Conservation (phyloP, 495 filamentous ascomycete genomes). For the Thermothielavioides terrestris region DNA sequence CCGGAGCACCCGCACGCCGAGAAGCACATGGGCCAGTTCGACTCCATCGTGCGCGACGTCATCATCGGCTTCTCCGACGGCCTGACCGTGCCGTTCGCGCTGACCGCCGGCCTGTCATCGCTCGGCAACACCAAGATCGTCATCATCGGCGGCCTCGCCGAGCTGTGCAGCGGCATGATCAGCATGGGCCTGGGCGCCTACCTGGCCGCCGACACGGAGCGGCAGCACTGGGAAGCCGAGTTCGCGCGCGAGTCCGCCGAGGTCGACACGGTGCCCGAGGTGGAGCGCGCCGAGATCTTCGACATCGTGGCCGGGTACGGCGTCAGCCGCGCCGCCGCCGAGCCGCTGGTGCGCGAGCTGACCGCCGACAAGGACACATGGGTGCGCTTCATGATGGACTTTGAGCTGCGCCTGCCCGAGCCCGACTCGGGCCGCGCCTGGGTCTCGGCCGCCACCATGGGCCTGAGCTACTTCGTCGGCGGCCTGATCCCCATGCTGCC, state of each 20-base stretch:
- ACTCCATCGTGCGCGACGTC: conserved; percentile 32
- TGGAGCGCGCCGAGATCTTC: conserved; percentile 37
- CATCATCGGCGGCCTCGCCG: conserved; percentile 56
- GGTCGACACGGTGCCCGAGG: conserved; percentile 31
- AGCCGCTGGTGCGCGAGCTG: conserved; percentile 34
- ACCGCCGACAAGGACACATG: conserved; percentile 33
- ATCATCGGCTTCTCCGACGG: conserved; percentile 52
- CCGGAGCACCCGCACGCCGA: background rate
- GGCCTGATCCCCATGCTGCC: conserved; percentile 51
- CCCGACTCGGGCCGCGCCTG: conserved; percentile 35
- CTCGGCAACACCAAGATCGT: conserved; percentile 51
- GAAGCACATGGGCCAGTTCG: conserved; percentile 9
- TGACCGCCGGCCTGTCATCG: conserved; percentile 49
- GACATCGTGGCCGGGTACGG: conserved; percentile 38
- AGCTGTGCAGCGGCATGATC: conserved; percentile 54
- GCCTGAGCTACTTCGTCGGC: conserved; percentile 45
- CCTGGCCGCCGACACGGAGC: conserved; percentile 39
- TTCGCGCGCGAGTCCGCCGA: conserved; percentile 36
- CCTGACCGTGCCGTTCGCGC: conserved; percentile 53
- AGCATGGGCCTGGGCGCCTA: conserved; percentile 61
- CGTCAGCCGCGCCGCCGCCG: conserved; percentile 22
- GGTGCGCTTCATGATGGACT: conserved; percentile 49
- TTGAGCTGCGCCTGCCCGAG: conserved; percentile 40
- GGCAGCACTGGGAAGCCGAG: conserved; percentile 30
- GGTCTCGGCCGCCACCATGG: conserved; percentile 45